A percentile compares a stretch with the other conserved stretches of the same genome.
phyloP scores from a whole-genome alignment of 1,284 basidiomycete genomes.

The Ganoderma resinaceum region DNA sequence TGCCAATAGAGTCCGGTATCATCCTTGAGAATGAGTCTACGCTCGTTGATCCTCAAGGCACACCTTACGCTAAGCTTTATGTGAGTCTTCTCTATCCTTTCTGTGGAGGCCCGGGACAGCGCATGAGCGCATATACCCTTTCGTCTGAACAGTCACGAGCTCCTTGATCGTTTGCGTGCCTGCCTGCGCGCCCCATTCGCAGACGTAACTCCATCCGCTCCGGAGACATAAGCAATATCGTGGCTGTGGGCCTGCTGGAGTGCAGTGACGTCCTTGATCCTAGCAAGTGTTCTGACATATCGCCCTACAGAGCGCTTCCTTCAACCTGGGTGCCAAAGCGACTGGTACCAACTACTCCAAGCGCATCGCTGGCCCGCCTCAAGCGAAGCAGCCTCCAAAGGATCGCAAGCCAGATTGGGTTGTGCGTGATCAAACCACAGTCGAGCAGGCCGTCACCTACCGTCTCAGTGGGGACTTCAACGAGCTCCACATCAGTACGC shows the following conservation, averaged over 20 bases:
- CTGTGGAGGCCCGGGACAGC: neutral
- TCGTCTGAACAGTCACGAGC: neutral
- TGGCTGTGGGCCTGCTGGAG: no score
- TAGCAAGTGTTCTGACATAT: neutral
- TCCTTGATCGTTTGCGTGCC: neutral
- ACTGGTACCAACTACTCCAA: conserved; percentile 75
- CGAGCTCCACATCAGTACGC: conserved; percentile 80
- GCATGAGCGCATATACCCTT: neutral
- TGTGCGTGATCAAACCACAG: conserved; percentile 70
- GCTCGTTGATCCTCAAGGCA: conserved; percentile 68
- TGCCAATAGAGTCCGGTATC: conserved; percentile 71
- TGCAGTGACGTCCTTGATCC: neutral
- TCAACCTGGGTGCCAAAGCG: conserved; percentile 79
- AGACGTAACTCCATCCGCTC: neutral
- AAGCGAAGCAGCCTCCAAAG: conserved; percentile 72
- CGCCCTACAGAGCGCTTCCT: conserved; percentile 64
- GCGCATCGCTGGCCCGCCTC: conserved; percentile 69
- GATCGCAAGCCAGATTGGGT: conserved; percentile 74
- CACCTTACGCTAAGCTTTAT: conserved; percentile 68
- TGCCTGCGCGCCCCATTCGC: neutral
- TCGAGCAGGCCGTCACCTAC: conserved; percentile 81
- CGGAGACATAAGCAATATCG: no score
- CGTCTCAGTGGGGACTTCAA: conserved; percentile 88
- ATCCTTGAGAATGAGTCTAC: conserved; percentile 70
- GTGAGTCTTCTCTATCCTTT: conserved; percentile 46